Percentiles rank a stretch among this genome's conserved stretches.
phyloP scores from a whole-genome alignment of 1,284 basidiomycete species.

The Xerocomus minutiporus region DNA sequence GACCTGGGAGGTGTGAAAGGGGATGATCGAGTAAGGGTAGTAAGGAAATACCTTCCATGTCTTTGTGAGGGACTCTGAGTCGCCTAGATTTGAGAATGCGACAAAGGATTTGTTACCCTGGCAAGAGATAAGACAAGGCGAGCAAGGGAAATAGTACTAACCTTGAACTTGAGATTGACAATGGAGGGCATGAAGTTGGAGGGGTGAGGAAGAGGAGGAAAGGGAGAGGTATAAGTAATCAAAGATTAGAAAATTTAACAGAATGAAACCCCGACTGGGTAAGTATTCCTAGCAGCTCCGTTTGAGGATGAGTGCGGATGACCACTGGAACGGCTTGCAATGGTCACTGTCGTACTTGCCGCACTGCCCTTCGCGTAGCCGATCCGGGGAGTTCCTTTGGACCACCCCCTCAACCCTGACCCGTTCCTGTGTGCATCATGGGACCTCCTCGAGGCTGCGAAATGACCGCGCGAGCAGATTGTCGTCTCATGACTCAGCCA shows the following conservation, averaged over 20 bases:
- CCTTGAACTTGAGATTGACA: conserved; percentile 85
- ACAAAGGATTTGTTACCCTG: conserved; percentile 89
- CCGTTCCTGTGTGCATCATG: conserved; percentile 29
- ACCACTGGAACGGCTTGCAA: conserved; percentile 10
- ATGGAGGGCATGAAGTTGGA: conserved; percentile 63
- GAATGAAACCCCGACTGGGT: conserved; percentile 30
- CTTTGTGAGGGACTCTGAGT: conserved; percentile 75
- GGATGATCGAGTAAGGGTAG: conserved; percentile 4
- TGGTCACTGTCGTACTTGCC: background rate
- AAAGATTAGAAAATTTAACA: conserved; percentile 17
- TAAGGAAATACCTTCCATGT: conserved; percentile 68
- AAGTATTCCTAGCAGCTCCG: conserved; percentile 25
- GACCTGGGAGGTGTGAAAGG: conserved; percentile 43
- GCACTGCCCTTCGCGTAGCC: conserved; percentile 12
- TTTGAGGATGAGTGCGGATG: conserved; percentile 5
- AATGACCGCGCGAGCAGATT: conserved; percentile 26
- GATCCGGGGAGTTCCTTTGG: conserved; percentile 19
- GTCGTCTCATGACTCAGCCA: background rate
- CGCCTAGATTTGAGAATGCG: conserved; percentile 79
- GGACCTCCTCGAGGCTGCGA: conserved; percentile 32
- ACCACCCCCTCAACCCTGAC: conserved; percentile 19
- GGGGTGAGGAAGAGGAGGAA: background rate
- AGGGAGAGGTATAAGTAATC: conserved; percentile 20
- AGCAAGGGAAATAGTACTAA: too few species aligned
- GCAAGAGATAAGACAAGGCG: too few species aligned